phyloP scores from a whole-genome alignment of 1,284 basidiomycete species.

The Ceratobasidium sp. region DNA sequence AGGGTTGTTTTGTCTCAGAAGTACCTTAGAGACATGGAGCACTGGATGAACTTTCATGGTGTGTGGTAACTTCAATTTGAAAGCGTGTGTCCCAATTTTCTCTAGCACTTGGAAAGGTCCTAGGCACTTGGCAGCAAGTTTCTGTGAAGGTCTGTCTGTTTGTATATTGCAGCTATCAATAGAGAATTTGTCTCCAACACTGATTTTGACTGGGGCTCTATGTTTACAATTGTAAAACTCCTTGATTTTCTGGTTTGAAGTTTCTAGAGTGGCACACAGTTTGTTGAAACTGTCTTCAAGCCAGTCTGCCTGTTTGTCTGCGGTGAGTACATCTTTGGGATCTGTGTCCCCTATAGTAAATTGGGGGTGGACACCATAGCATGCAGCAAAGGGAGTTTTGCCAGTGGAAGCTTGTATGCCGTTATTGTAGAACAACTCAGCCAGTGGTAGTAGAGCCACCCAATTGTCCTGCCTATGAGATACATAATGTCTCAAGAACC shows the following conservation, averaged over 20 bases:
- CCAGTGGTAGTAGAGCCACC: conserved; percentile 51
- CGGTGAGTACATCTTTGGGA: not conserved
- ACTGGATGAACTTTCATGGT: conserved; percentile 3
- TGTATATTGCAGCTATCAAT: conserved; percentile 31
- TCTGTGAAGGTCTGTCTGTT: conserved; percentile 17
- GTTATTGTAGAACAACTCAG: conserved; percentile 57
- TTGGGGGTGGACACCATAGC: conserved; percentile 30
- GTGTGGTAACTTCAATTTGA: conserved; percentile 10
- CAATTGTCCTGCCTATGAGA: conserved; percentile 29
- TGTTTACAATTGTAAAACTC: conserved; percentile 35
- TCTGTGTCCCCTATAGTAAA: conserved; percentile 9
- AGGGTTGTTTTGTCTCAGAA: no score
- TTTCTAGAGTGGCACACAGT: conserved; percentile 19
- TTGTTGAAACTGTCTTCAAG: conserved; percentile 23
- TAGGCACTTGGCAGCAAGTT: conserved; percentile 24
- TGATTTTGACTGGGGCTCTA: not conserved
- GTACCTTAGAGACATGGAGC: conserved; percentile 8
- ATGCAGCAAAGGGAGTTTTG: conserved; percentile 16
- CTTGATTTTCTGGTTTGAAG: conserved; percentile 20
- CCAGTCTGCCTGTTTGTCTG: conserved; percentile 17
- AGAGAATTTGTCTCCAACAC: conserved; percentile 43
- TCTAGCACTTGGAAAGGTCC: conserved; percentile 27
- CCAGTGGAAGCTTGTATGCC: not conserved
- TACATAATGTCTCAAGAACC: conserved; percentile 49
- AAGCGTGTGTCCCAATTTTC: not conserved